phyloP scores from a whole-genome alignment of 345 rosid species.

The Erysimum cheiranthoides region DNA sequence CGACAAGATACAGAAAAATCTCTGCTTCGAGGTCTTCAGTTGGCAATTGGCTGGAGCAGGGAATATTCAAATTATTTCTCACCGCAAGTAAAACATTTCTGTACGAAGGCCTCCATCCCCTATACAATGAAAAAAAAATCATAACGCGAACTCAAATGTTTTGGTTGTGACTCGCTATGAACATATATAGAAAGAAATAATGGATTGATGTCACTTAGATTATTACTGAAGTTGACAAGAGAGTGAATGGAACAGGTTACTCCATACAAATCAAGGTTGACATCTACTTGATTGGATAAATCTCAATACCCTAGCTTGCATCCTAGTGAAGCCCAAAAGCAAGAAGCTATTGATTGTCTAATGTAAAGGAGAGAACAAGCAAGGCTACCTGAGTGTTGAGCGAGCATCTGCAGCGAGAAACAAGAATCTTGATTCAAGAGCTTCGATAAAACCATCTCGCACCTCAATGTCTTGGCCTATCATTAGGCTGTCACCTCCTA shows the following conservation, averaged over 20 bases:
- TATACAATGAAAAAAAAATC: constrained; percentile 34
- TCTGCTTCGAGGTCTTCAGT: constrained; percentile 88
- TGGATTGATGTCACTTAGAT: not conserved
- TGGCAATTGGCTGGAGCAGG: constrained; percentile 83
- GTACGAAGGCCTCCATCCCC: constrained; percentile 96
- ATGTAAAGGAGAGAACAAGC: not conserved
- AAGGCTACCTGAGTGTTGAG: constrained; percentile 72
- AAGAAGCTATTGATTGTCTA: constrained; percentile 12
- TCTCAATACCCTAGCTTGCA: not conserved
- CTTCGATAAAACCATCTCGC: constrained; percentile 64
- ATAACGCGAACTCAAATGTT: not conserved
- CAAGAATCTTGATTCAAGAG: constrained; percentile 84
- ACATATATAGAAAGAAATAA: not conserved
- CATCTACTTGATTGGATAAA: not conserved
- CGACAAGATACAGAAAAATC: constrained; percentile 79
- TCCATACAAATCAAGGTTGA: not conserved
- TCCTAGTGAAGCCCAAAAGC: not conserved
- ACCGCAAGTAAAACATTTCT: constrained; percentile 79
- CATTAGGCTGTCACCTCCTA: constrained; percentile 62
- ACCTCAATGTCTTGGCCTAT: constrained; percentile 69
- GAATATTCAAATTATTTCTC: constrained; percentile 64
- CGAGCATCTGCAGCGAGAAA: constrained; percentile 97
- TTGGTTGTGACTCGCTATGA: not conserved
- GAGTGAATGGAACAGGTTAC: not conserved
- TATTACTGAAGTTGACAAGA: not conserved